Evolutionary conservation across 2,329 filamentous ascomycete genomes (phyloP), one percentile per base, ranked within the genome.

Genomic region (Ophiocordyceps sinensis): DNA sequence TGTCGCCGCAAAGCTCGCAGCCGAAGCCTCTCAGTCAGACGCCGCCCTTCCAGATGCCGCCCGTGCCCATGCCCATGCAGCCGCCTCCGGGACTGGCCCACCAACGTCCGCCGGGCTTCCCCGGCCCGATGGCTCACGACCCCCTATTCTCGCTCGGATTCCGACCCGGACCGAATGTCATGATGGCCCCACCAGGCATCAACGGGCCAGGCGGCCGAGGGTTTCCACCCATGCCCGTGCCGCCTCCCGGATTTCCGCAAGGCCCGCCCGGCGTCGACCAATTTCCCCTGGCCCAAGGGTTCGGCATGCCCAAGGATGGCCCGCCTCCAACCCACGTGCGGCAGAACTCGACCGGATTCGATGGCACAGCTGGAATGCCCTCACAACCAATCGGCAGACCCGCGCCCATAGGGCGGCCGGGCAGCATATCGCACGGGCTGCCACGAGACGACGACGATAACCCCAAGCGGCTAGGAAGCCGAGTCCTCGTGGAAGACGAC

Each of bases 401-500:
- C 23, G 77, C 84, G 21, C 89, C 89, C 1, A 95, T 96, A 47
- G 85, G 89, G 46, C 76, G 87, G 29, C 89, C 91, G 1, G 79
- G 80, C 14, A 94, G 87, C 57, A 76, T 75, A 21, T 71, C 70
- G 14, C 69, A 73, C 37, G 72, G 71, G 13, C 69, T 68, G 36
- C 64, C 65, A 39, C 52, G 51, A 38, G 68, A 70, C 23, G 63
- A 66, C 42, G 66, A 86, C 17, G 85, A 89, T 42, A 76, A 85
- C 41, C 82, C 79, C 46, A 75, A 81, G 45, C 87, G 91, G 51
- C 70, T 98, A 23, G 91, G 91, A 12, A 96, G 89, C 60, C 88
- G 86, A 51, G 91, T 88, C 12, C 68, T 98, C 12, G 68, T 96
- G 37, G 81, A 81, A 45, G 87, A 93, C 54, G 85, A 68, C 62